A percentile compares a stretch with the other conserved stretches of the same genome.
Conservation (phyloP, 1,139 yeast species). For the Hyphopichia pseudoburtonii region DNA sequence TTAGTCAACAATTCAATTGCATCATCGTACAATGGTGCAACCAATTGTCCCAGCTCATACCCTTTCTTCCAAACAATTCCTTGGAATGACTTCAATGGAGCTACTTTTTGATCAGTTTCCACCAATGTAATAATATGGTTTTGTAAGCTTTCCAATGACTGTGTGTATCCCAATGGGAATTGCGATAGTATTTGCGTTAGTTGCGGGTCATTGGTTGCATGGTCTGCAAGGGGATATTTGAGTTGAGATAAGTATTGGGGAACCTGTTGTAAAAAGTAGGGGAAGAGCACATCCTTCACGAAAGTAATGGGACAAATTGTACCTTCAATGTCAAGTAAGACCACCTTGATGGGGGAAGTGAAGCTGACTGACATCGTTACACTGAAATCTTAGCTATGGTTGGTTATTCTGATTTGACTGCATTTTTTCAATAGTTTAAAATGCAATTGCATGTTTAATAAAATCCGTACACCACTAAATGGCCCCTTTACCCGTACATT, state of each 20-base stretch:
- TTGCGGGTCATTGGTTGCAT: conserved; percentile 11
- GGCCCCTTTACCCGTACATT: no score
- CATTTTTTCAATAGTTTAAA: no score
- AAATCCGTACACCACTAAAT: no score
- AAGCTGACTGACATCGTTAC: no score
- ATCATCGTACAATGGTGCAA: conserved; percentile 76
- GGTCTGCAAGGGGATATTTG: conserved; percentile 35
- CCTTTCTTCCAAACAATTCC: conserved; percentile 85
- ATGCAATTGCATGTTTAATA: no score
- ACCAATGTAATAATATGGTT: conserved; percentile 59
- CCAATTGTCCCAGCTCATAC: conserved; percentile 68
- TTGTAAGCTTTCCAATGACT: conserved; percentile 26
- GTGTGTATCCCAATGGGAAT: conserved; percentile 42
- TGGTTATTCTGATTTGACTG: background rate
- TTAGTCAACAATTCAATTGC: conserved; percentile 58
- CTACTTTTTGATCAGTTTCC: conserved; percentile 69
- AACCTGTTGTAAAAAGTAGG: conserved; percentile 41
- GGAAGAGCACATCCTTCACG: conserved; percentile 71
- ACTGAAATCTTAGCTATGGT: no score
- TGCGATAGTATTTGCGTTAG: conserved; percentile 34
- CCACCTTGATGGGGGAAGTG: conserved; percentile 7
- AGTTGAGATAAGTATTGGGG: conserved; percentile 24
- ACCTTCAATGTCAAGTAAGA: conserved; percentile 82
- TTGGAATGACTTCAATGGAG: conserved; percentile 74
- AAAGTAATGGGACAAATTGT: conserved; percentile 89